phyloP scores from a whole-genome alignment of 2,329 filamentous ascomycete genomes.

The Diaporthe destruens region DNA sequence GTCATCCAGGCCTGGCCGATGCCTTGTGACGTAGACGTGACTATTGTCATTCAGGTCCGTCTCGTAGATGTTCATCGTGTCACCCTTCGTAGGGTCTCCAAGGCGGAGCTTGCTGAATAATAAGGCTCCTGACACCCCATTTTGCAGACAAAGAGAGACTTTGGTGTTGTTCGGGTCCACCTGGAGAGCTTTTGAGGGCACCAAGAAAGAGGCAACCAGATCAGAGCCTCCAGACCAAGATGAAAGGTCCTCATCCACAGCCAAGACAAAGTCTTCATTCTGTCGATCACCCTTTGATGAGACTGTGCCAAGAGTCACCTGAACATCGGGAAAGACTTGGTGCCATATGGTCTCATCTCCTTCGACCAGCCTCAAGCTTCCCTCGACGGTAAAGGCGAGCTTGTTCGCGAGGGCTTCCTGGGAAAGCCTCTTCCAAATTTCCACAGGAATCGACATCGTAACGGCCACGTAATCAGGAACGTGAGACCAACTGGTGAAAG shows the following conservation, averaged over 20 bases:
- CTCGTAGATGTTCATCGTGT: conserved; percentile 49
- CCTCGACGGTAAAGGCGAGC: conserved; percentile 39
- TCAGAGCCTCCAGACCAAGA: conserved; percentile 55
- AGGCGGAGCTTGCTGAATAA: conserved; percentile 46
- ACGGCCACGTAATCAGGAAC: conserved; percentile 54
- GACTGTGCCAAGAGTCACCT: conserved; percentile 57
- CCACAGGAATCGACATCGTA: conserved; percentile 53
- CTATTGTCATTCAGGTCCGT: conserved; percentile 48
- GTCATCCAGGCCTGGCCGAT: conserved; percentile 51
- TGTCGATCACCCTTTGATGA: conserved; percentile 45
- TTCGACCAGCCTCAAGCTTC: conserved; percentile 39
- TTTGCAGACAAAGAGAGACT: conserved; percentile 51
- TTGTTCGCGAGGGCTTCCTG: conserved; percentile 39
- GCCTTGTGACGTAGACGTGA: conserved; percentile 54
- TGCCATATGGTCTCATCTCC: conserved; percentile 46
- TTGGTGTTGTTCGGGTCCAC: conserved; percentile 49
- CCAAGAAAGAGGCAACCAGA: conserved; percentile 57
- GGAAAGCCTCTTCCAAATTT: conserved; percentile 48
- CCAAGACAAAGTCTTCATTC: conserved; percentile 50
- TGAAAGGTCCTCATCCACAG: conserved; percentile 51
- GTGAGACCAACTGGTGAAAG: conserved; percentile 54
- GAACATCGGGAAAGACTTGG: conserved; percentile 55
- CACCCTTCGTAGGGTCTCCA: conserved; percentile 37
- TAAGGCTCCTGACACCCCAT: conserved; percentile 37
- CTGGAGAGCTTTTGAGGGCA: conserved; percentile 53